Base-by-base conservation (phyloP, 345 rosid genomes). In the Kernera saxatilis region DNA sequence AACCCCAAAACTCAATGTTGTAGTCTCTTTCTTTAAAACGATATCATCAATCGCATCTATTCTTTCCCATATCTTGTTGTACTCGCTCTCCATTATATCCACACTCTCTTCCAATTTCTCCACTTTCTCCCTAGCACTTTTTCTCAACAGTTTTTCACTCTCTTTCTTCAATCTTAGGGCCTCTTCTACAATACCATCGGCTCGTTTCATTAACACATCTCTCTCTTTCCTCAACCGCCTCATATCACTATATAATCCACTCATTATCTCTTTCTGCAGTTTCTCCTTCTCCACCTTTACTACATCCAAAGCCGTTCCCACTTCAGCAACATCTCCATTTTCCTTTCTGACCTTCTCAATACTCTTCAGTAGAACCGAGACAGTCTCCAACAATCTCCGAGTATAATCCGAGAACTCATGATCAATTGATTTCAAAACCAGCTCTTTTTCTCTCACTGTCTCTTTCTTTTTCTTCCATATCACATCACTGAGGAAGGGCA, bases 211-310 rank as follows among this genome's bases (percentile, higher is more conserved):
- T 59, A 90, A 73, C 56, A n/a, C 69, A 15, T 58, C 80, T 46
- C 82, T 90, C 82, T 88, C 83, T 62, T 36, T 77, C 77, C 37
- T 86, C 78, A 85, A 73, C 65, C 50, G 79, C 73, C 62, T 72
- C 78, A 82, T 13, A 61, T 85, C 85, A 68, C n/a, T 33, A 64
- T 84, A 76, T 36, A 89, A 61, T 11, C 77, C 80, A 66, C 77
- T 55, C 98, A 90, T 83, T 67, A 92, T 83, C 74, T 84, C 82
- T 26, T 80, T 75, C 77, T 88, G 84, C 52, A 90, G 82, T 64
- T 84, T 81, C 69, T 84, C 83, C 61, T 85, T 90, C 79, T 80
- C 83, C 69, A 23, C 39, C 63, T 82, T 90, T 23, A 93, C 89
- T 3, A 54, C 86, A 74, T 80, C 80, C 51, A 90, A 79, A 36